Base-by-base conservation (phyloP, 2,329 filamentous ascomycete species). In the Dothiorella sarmentorum region DNA sequence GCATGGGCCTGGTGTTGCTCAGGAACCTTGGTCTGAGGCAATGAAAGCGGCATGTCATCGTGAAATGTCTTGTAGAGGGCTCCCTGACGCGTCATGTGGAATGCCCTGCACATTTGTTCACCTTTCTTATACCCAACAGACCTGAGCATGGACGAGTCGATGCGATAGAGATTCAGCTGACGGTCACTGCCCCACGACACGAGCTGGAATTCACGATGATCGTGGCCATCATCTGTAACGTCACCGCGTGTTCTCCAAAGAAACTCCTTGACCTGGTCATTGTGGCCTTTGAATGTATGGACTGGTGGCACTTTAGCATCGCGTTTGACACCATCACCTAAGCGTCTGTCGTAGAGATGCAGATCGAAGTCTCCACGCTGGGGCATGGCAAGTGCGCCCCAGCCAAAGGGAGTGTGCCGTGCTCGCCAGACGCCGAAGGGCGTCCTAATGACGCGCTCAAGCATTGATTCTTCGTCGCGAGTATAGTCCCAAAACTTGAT, bases 401-500 rank as follows among this genome's bases (percentile, higher is more conserved):
- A 85, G 27, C 91, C 91, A 70, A 97, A 97, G 0, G 92, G 92
- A 0, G 92, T 95, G 68, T 97, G 91, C 3, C 92, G 85, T 52
- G 93, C 91, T 67, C 92, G 84, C 90, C 91, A 96, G 20, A 96
- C 88, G 0, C 92, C 93, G 67, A 92, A 96, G 2, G 87, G 83
- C 1, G 92, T 94, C 47, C 82, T 80, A 57, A 97, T 92, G 43
- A 91, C 82, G 61, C 89, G 85, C 17, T 80, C 76, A 61, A 89
- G 62, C 38, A 47, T 58, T 15, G 65, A 81, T 3, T 80, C 79
- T 4, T 85, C 79, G 17, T 82, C 78, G 57, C 76, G 78, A 2
- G 78, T 80, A 65, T 91, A 91, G 70, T 96, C 89, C 92, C 92
- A 97, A 63, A 96, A 89, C 69, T 95, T 96, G 74, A 97, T 93